Percentiles rank a stretch among this genome's conserved stretches.
These are phyloP conservation scores for Laburnicola sp. DNA, from an alignment of 2,329 filamentous ascomycete genomes.

Conservation along the genomic window DNA sequence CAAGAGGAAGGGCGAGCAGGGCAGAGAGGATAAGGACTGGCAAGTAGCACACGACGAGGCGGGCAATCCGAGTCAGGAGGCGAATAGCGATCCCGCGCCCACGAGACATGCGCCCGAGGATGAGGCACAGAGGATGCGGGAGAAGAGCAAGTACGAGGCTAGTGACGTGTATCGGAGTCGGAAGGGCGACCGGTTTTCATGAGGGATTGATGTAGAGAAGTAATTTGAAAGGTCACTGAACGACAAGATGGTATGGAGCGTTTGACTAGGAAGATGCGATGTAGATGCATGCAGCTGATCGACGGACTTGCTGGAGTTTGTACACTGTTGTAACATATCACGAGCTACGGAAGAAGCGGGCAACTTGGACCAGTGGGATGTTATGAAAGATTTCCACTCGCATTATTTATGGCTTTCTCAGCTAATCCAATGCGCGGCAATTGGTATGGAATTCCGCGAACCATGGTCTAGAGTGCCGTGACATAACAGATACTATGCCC, in stretches of 20 bases:
- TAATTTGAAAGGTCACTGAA: not conserved
- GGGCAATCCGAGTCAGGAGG: conserved; percentile 70
- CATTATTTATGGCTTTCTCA: not conserved
- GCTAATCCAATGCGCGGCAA: not conserved
- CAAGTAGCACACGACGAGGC: conserved; percentile 17
- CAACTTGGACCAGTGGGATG: not conserved
- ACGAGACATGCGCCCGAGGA: conserved; percentile 78
- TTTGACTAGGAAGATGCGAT: no score
- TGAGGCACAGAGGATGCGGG: conserved; percentile 65
- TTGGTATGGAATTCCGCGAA: not conserved
- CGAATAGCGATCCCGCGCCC: conserved; percentile 77
- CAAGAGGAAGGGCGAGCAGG: conserved; percentile 14
- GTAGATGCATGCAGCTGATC: no score
- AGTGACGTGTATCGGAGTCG: conserved; percentile 71
- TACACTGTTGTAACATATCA: conserved; percentile 16
- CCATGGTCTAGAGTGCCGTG: not conserved
- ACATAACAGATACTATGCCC: not conserved
- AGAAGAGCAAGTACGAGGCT: conserved; percentile 92
- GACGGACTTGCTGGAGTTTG: conserved; percentile 3
- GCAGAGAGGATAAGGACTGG: conserved; percentile 16
- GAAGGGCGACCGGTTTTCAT: conserved; percentile 81
- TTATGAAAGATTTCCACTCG: conserved; percentile 13
- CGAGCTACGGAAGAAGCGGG: not conserved
- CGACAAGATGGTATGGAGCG: not conserved
- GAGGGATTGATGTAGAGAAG: no score